A percentile compares a stretch with the other conserved stretches of the same genome.
Conservation (phyloP, 2,329 filamentous ascomycete species). For the Ophiostoma montium region DNA sequence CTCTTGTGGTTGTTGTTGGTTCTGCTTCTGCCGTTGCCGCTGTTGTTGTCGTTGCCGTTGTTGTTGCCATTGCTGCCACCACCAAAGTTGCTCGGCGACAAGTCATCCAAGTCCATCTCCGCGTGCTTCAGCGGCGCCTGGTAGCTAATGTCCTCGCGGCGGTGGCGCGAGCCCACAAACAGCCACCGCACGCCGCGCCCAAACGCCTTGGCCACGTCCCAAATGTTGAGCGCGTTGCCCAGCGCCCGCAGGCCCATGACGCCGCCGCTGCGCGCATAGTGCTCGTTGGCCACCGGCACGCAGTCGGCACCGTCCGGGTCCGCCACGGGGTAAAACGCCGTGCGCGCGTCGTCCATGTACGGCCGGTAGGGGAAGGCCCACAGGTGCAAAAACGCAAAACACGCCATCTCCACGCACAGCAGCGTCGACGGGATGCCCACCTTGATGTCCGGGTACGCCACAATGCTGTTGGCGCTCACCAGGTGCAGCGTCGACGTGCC, state of each 20-base stretch:
- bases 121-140: slow-evolving; percentile 16
- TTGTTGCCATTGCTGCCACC: neutral
- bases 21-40: too few relatives aligned
- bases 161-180: slow-evolving; percentile 54
- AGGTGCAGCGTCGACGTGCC: slow-evolving; percentile 47
- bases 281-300: slow-evolving; percentile 28
- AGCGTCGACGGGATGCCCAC: slow-evolving; percentile 67
- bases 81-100: slow-evolving; percentile 13
- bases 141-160: slow-evolving; percentile 40
- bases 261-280: slow-evolving; percentile 45
- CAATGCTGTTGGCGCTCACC: slow-evolving; percentile 40
- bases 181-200: slow-evolving; percentile 69
- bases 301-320: slow-evolving; percentile 27
- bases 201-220: slow-evolving; percentile 71
- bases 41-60: too few relatives aligned
- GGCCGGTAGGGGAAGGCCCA: slow-evolving; percentile 70
- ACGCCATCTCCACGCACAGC: slow-evolving; percentile 72
- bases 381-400: slow-evolving; percentile 64
- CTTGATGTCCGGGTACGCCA: slow-evolving; percentile 64
- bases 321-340: slow-evolving; percentile 32
- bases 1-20: neutral
- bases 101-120: slow-evolving; percentile 24
- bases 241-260: slow-evolving; percentile 51
- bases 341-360: slow-evolving; percentile 38
- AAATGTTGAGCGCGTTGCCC: slow-evolving; percentile 59